A percentile compares a stretch with the other conserved stretches of the same genome.
phyloP scores from a whole-genome alignment of 2,329 filamentous ascomycete genomes.

The Aspergillus luchuensis region DNA sequence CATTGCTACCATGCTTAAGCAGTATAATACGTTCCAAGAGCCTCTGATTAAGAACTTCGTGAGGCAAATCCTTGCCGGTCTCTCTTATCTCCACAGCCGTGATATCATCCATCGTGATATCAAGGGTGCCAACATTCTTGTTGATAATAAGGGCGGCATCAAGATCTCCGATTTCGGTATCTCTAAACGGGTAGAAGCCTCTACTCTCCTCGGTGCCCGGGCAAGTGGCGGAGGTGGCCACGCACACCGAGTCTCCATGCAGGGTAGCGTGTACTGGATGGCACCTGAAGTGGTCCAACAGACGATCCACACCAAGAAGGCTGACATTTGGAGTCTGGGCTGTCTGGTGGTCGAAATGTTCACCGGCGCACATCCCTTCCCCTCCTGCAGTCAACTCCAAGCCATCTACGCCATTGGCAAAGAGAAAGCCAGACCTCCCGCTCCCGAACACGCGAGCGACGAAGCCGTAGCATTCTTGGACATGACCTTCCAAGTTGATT shows the following conservation, averaged over 20 bases:
- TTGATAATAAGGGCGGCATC: slow-evolving; percentile 98
- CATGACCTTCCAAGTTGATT: slow-evolving; percentile 93
- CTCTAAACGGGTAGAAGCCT: slow-evolving; percentile 93
- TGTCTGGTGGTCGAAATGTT: slow-evolving; percentile 99
- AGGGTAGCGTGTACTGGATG: slow-evolving; percentile 99
- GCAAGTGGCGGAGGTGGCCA: slow-evolving; percentile 44
- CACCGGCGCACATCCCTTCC: slow-evolving; percentile 93
- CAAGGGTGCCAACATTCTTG: slow-evolving; percentile 97
- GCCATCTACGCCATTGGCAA: slow-evolving; percentile 98
- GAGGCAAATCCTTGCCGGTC: slow-evolving; percentile 86
- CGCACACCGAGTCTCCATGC: slow-evolving; percentile 70
- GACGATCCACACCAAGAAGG: slow-evolving; percentile 96
- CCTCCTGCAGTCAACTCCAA: slow-evolving; percentile 93
- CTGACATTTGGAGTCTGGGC: slow-evolving; percentile 96
- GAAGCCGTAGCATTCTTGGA: slow-evolving; percentile 82
- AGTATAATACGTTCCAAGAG: slow-evolving; percentile 92
- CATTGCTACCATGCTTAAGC: slow-evolving; percentile 97
- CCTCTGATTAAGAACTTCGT: slow-evolving; percentile 95
- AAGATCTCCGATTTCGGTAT: slow-evolving; percentile 99
- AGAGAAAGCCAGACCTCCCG: slow-evolving; percentile 80
- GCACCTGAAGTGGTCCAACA: slow-evolving; percentile 97
- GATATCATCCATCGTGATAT: slow-evolving; percentile 99
- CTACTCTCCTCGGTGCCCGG: slow-evolving; percentile 67
- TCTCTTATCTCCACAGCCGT: slow-evolving; percentile 88
- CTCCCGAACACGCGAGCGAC: slow-evolving; percentile 81